phyloP scores from a whole-genome alignment of 2,329 filamentous ascomycete genomes.

The Penicillium vulpinum region DNA sequence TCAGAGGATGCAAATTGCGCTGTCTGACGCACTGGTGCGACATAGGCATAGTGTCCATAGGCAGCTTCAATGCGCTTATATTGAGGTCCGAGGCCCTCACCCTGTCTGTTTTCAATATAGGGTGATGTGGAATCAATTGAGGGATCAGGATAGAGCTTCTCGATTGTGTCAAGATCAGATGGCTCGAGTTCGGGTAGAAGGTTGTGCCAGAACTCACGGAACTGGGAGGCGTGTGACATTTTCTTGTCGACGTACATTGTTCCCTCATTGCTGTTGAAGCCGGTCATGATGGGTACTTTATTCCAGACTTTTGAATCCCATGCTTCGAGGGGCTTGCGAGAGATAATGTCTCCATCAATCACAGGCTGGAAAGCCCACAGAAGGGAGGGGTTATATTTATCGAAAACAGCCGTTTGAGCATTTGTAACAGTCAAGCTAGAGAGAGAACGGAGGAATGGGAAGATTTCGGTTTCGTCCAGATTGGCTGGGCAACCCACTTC shows the following conservation, averaged over 20 bases:
- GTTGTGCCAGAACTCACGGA: conserved; percentile 60
- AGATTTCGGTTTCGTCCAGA: conserved; percentile 32
- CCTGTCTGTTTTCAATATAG: conserved; percentile 25
- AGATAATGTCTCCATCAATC: conserved; percentile 63
- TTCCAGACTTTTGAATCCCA: conserved; percentile 57
- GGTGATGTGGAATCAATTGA: conserved; percentile 34
- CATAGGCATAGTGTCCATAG: conserved; percentile 53
- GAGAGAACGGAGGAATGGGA: conserved; percentile 46
- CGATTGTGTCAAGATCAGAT: conserved; percentile 56
- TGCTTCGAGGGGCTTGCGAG: conserved; percentile 58
- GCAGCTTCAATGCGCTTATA: conserved; percentile 55
- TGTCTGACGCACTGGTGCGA: conserved; percentile 51
- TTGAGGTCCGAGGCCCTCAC: conserved; percentile 46
- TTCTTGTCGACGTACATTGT: conserved; percentile 60
- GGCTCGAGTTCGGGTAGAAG: conserved; percentile 60
- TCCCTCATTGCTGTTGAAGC: conserved; percentile 71
- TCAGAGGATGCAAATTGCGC: conserved; percentile 40
- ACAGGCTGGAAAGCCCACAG: conserved; percentile 67
- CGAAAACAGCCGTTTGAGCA: conserved; percentile 47
- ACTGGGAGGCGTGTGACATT: conserved; percentile 52
- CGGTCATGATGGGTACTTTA: conserved; percentile 64
- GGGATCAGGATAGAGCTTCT: conserved; percentile 64
- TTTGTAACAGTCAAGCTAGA: conserved; percentile 38
- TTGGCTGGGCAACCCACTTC: conserved; percentile 36
- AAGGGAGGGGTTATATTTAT: conserved; percentile 49